Conservation (phyloP, 139 green algal genomes). For the Coccomyxa sp. region DNA sequence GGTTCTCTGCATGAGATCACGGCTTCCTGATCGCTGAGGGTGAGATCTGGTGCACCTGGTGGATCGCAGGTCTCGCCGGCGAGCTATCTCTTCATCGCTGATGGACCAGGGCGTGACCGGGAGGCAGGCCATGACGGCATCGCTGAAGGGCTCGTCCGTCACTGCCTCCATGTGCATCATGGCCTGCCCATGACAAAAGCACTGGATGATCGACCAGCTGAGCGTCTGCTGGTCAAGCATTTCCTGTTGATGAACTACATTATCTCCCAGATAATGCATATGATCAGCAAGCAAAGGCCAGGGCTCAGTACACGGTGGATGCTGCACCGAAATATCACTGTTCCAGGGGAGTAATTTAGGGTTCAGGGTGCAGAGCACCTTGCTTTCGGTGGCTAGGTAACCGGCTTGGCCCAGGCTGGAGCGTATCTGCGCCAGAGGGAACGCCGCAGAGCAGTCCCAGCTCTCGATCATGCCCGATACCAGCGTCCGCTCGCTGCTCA, state of each 20-base stretch:
- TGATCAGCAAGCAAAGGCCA: no score
- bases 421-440: constrained; percentile 35
- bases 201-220: no score
- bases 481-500: constrained; percentile 18
- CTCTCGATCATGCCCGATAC: constrained; percentile 24
- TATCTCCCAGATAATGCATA: no score
- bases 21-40: no score
- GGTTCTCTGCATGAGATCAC: background rate
- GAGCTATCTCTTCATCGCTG: constrained; percentile 46
- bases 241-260: no score
- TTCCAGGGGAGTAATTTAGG: no score
- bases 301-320: no score
- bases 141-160: constrained; percentile 6
- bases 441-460: constrained; percentile 23
- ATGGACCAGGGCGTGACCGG: constrained; percentile 76
- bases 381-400: constrained; percentile 69
- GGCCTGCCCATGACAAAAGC: constrained; percentile 16
- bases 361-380: no score
- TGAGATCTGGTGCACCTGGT: constrained; percentile 3
- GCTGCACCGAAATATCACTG: no score
- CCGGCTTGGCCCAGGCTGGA: constrained; percentile 55
- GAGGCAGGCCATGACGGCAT: constrained; percentile 73
- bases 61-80: constrained; percentile 68
- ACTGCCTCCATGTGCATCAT: constrained; percentile 50
- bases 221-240: no score